Conservation (phyloP, 768 basidiomycete species). For the Dioszegia hungarica region DNA sequence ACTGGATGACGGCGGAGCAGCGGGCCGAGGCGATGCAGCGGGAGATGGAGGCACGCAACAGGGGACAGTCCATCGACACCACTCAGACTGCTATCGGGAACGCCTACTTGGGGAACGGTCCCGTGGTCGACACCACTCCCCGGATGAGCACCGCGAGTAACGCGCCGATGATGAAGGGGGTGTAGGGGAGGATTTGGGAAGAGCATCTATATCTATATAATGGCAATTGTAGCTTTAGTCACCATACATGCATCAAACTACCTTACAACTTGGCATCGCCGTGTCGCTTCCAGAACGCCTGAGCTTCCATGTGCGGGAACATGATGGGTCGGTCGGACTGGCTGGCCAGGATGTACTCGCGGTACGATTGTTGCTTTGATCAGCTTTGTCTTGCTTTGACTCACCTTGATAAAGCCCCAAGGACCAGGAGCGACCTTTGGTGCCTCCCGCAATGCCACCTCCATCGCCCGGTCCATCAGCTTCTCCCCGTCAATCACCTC, state of each 20-base stretch:
- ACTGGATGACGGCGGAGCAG: slow-evolving; percentile 34
- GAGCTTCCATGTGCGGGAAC: slow-evolving; percentile 24
- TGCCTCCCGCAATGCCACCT: slow-evolving; percentile 34
- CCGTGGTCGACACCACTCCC: neutral
- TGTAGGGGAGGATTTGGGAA: neutral
- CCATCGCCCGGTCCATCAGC: slow-evolving; percentile 26
- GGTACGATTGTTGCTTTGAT: slow-evolving; percentile 2
- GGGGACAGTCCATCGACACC: neutral
- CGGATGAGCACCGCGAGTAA: slow-evolving; percentile 8
- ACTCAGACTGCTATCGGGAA: neutral
- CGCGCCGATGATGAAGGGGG: slow-evolving; percentile 5
- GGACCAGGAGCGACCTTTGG: slow-evolving; percentile 28
- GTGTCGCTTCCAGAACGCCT: slow-evolving; percentile 22
- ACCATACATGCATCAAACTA: neutral
- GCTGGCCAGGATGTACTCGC: slow-evolving; percentile 4
- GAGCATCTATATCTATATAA: neutral
- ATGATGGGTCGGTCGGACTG: slow-evolving; percentile 18
- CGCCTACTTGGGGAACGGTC: neutral
- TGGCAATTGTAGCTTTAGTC: slow-evolving; percentile 1
- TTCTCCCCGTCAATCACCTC: slow-evolving; percentile 56
- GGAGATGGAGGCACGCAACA: slow-evolving; percentile 31
- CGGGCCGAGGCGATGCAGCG: slow-evolving; percentile 14
- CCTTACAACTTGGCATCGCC: slow-evolving; percentile 13
- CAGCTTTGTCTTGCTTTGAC: neutral
- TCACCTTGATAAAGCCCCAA: slow-evolving; percentile 46